Conservation (phyloP, 1,284 basidiomycete species). For the Boletus semigastroideus region DNA sequence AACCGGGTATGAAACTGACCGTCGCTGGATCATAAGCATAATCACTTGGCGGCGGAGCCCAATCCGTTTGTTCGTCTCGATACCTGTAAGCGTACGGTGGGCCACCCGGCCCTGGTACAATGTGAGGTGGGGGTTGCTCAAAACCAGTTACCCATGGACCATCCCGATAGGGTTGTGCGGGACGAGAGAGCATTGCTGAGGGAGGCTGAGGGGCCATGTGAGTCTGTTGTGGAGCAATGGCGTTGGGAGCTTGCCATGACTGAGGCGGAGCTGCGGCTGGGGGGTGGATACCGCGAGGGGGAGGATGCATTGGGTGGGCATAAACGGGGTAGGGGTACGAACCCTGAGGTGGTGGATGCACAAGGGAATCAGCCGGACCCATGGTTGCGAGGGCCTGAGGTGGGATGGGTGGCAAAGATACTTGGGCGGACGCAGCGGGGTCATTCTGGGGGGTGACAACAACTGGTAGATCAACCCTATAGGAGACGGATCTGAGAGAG, state of each 20-base stretch:
- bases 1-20: constrained; percentile 31
- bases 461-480: constrained; percentile 33
- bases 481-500: constrained; percentile 10
- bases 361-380: constrained; percentile 30
- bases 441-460: constrained; percentile 37
- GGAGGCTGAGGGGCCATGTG: constrained; percentile 49
- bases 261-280: constrained; percentile 50
- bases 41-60: constrained; percentile 44
- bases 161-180: constrained; percentile 46
- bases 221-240: constrained; percentile 64
- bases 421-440: constrained; percentile 22
- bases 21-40: constrained; percentile 56
- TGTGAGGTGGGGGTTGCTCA: constrained; percentile 45
- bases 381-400: constrained; percentile 31
- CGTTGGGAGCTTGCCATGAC: constrained; percentile 59
- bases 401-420: constrained; percentile 31
- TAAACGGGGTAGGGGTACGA: constrained; percentile 52
- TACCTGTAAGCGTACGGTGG: constrained; percentile 56
- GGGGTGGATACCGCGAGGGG: constrained; percentile 46
- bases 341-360: constrained; percentile 33
- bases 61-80: constrained; percentile 54
- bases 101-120: constrained; percentile 40
- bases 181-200: constrained; percentile 47
- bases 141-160: constrained; percentile 50
- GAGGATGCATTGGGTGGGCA: constrained; percentile 39